Evolutionary conservation across 176 grass and related monocot genomes (phyloP).

Genomic region (Oryza brachyantha): DNA sequence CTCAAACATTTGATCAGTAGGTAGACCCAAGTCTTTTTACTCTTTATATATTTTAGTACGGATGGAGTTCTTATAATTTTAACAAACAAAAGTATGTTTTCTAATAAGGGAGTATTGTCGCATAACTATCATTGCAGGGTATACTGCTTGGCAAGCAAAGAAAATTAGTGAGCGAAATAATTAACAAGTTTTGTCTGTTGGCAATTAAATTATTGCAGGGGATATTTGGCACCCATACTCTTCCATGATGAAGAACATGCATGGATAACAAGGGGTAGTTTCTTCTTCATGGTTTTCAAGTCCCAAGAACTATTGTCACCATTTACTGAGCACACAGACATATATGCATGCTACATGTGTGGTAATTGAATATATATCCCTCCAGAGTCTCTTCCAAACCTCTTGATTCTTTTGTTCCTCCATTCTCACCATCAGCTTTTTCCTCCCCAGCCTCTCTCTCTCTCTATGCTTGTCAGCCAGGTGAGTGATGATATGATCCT

Average conservation of each 20-base stretch:
- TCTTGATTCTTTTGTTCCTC: slow-evolving; percentile 41
- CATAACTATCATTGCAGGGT: not conserved
- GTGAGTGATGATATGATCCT: slow-evolving; percentile 46
- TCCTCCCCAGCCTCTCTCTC: not conserved
- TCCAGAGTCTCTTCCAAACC: not conserved
- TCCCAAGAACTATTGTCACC: slow-evolving; percentile 45
- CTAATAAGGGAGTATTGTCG: not conserved
- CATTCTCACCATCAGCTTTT: slow-evolving; percentile 27
- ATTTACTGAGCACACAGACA: slow-evolving; percentile 24
- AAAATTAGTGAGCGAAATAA: slow-evolving; percentile 4
- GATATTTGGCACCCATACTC: slow-evolving; percentile 45
- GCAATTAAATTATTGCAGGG: slow-evolving; percentile 28
- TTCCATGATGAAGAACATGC: slow-evolving; percentile 29
- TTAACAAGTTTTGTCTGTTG: slow-evolving; percentile 2
- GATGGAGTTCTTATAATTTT: too few species aligned
- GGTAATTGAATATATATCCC: too few species aligned
- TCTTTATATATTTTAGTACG: too few species aligned
- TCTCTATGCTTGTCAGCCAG: slow-evolving; percentile 26
- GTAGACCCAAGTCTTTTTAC: too few species aligned
- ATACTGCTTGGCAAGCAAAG: not conserved
- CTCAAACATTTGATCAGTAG: too few species aligned
- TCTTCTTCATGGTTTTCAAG: slow-evolving; percentile 16
- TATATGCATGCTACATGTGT: not conserved
- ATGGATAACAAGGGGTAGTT: slow-evolving; percentile 4
- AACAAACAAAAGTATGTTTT: too few species aligned